These are phyloP conservation scores for Venturia nashicola DNA, from an alignment of 2,329 filamentous ascomycete genomes.

Conservation along the genomic window DNA sequence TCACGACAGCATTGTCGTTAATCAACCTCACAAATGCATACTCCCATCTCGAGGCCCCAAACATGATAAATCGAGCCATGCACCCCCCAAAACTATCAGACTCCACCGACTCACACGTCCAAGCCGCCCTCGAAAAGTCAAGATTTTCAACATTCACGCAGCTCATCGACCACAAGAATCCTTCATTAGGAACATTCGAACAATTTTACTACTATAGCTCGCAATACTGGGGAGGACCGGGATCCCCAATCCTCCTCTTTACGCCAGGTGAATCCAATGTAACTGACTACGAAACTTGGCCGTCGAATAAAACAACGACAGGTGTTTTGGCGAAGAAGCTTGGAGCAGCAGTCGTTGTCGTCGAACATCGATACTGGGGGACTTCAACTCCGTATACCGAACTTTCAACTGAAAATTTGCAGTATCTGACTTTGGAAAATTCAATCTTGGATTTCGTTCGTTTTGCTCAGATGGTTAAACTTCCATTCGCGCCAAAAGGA, in stretches of 20 bases:
- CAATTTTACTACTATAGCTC: slow-evolving; percentile 43
- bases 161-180: slow-evolving; percentile 46
- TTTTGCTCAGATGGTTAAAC: slow-evolving; percentile 40
- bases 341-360: slow-evolving; percentile 39
- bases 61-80: slow-evolving; percentile 3
- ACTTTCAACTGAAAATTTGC: slow-evolving; percentile 40
- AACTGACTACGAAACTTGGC: slow-evolving; percentile 34
- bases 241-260: slow-evolving; percentile 41
- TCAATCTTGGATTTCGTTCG: slow-evolving; percentile 40
- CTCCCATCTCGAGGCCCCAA: neutral
- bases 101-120: neutral
- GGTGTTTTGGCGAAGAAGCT: slow-evolving; percentile 37
- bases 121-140: neutral
- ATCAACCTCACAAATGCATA: neutral
- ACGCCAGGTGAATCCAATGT: slow-evolving; percentile 42
- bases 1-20: neutral
- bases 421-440: slow-evolving; percentile 42
- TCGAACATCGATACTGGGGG: slow-evolving; percentile 50
- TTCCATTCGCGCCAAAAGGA: slow-evolving; percentile 40
- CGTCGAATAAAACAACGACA: slow-evolving; percentile 37
- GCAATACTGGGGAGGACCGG: slow-evolving; percentile 40
- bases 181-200: slow-evolving; percentile 41
- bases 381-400: slow-evolving; percentile 39
- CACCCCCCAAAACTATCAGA: neutral
- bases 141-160: slow-evolving; percentile 41